Percentiles rank a stretch among this genome's conserved stretches.
phyloP scores from a whole-genome alignment of 1,284 basidiomycete species.

The Cutaneotrichosporon mucoides region DNA sequence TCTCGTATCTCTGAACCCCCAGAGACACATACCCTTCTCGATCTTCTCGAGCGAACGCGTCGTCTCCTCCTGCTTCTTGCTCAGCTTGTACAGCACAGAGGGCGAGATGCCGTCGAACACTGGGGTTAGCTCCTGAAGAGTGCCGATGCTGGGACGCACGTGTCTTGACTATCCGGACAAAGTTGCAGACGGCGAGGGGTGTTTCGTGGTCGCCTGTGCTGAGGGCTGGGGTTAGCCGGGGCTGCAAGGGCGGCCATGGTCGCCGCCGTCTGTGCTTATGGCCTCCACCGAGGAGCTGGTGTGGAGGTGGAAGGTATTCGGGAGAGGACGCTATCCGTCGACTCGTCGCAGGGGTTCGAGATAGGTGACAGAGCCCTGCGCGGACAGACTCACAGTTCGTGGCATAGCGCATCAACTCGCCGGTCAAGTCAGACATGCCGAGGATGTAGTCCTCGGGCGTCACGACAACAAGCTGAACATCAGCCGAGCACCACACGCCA shows the following conservation, averaged over 20 bases:
- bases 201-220: conserved; percentile 66
- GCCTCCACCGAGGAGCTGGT: too few species aligned
- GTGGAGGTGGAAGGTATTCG: too few species aligned
- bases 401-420: conserved; percentile 92
- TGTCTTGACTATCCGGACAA: conserved; percentile 73
- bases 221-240: conserved; percentile 42
- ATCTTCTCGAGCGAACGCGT: conserved; percentile 84
- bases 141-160: neutral
- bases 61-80: conserved; percentile 85
- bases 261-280: too few species aligned
- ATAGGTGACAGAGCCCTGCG: too few species aligned
- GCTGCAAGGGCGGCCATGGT: too few species aligned
- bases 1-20: too few species aligned
- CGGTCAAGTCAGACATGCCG: conserved; percentile 88
- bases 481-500: neutral
- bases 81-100: conserved; percentile 53
- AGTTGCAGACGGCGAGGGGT: conserved; percentile 66
- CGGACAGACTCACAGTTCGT: conserved; percentile 55
- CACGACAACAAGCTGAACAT: conserved; percentile 55
- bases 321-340: too few species aligned
- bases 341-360: too few species aligned
- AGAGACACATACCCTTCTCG: conserved; percentile 65
- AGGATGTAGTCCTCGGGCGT: conserved; percentile 84
- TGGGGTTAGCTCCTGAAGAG: conserved; percentile 8
- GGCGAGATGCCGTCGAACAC: conserved; percentile 39